Conservation (phyloP, 164 flowering plant species). For the Chimonanthus praecox region DNA sequence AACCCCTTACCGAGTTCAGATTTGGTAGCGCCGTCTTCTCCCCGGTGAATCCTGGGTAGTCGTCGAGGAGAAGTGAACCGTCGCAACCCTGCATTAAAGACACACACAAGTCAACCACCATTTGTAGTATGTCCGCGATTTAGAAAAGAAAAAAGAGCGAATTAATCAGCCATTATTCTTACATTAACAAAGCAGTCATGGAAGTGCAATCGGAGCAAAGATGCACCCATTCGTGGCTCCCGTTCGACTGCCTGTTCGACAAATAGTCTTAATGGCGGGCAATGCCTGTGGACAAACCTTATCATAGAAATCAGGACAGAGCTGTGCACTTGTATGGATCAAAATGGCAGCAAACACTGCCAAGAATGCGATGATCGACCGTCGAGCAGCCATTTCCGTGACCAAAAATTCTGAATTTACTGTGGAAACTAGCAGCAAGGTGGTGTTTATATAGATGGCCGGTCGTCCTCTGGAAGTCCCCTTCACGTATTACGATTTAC, state of each 20-base stretch:
- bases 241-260: constrained; percentile 14
- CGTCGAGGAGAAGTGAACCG: constrained; percentile 23
- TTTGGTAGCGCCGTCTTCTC: constrained; percentile 21
- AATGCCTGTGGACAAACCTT: constrained; percentile 21
- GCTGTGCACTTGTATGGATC: constrained; percentile 6
- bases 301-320: constrained; percentile 18
- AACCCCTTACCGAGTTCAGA: constrained; percentile 14
- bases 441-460: background rate
- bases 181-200: constrained; percentile 27
- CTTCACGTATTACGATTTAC: no score
- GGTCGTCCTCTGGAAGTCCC: no score
- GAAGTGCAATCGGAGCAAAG: constrained; percentile 22
- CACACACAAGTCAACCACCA: background rate
- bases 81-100: constrained; percentile 23
- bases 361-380: background rate
- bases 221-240: constrained; percentile 28
- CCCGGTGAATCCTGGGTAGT: constrained; percentile 16
- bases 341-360: background rate
- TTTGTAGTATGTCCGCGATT: background rate
- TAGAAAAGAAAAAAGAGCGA: background rate
- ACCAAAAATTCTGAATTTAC: background rate
- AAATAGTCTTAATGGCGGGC: constrained; percentile 13
- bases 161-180: background rate
- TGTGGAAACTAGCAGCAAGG: background rate
- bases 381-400: background rate